Evolutionary conservation across 1,284 basidiomycete genomes (phyloP).

Genomic region (Leucoagaricus sp.): DNA sequence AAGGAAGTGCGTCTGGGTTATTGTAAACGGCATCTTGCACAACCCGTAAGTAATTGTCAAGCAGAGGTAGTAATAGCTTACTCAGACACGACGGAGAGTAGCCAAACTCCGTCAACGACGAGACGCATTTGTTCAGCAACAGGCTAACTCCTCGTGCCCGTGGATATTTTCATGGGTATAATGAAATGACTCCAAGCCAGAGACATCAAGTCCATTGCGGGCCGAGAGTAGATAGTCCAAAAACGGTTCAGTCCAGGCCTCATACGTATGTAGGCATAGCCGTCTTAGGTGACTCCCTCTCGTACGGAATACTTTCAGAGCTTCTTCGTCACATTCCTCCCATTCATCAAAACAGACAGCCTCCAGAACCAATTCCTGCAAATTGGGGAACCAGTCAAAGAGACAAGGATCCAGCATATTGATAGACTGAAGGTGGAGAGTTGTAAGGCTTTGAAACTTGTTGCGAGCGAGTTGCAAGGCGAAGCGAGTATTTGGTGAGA

Average conservation of each 20-base stretch:
- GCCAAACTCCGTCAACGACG: no score
- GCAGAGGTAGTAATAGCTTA: no score
- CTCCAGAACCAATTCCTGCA: neutral
- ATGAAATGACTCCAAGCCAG: neutral
- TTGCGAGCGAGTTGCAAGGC: neutral
- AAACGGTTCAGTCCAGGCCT: neutral
- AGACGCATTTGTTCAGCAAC: no score
- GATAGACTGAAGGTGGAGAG: neutral
- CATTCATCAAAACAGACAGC: neutral
- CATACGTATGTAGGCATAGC: neutral
- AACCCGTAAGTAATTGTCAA: no score
- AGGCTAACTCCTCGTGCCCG: no score
- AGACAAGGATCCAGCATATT: neutral
- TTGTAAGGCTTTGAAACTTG: neutral
- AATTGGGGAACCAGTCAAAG: neutral
- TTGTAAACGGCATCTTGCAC: no score
- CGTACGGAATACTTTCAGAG: neutral
- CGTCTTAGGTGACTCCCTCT: neutral
- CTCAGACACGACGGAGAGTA: no score
- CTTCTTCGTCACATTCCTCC: neutral
- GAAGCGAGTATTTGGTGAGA: neutral
- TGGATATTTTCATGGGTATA: no score
- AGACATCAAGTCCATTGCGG: neutral
- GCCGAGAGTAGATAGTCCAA: neutral
- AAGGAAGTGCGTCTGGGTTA: no score